These are phyloP conservation scores for Teunomyces aglyptinius DNA, from an alignment of 805 yeast species.

Conservation along the genomic window DNA sequence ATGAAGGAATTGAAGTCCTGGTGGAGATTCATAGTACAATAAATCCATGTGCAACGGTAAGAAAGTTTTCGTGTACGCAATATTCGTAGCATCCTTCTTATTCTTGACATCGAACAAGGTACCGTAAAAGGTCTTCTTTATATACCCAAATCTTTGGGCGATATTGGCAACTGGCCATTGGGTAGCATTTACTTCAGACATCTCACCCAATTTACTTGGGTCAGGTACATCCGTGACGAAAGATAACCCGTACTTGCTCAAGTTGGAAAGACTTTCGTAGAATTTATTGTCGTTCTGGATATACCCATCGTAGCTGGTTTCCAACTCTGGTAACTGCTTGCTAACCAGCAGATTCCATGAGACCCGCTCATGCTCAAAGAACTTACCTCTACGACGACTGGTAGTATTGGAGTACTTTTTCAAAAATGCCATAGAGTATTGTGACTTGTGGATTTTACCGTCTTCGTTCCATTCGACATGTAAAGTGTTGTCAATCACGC, in stretches of 20 bases:
- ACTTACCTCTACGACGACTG: slow-evolving; percentile 34
- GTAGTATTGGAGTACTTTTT: slow-evolving; percentile 36
- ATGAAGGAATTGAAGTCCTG: slow-evolving; percentile 73
- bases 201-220: slow-evolving; percentile 22
- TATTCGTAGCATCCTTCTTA: slow-evolving; percentile 52
- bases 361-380: slow-evolving; percentile 29
- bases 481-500: slow-evolving; percentile 31
- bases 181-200: slow-evolving; percentile 42
- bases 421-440: slow-evolving; percentile 48
- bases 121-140: slow-evolving; percentile 72
- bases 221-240: slow-evolving; percentile 55
- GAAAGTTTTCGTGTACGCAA: slow-evolving; percentile 63
- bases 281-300: slow-evolving; percentile 30
- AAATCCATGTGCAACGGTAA: slow-evolving; percentile 79
- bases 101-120: slow-evolving; percentile 63
- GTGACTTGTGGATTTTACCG: slow-evolving; percentile 24
- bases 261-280: slow-evolving; percentile 36
- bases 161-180: slow-evolving; percentile 40
- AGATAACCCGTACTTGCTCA: slow-evolving; percentile 57
- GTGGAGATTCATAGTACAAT: slow-evolving; percentile 75
- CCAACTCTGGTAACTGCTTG: slow-evolving; percentile 14
- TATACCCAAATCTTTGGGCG: slow-evolving; percentile 60
- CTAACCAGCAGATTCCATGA: slow-evolving; percentile 35
- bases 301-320: slow-evolving; percentile 37
- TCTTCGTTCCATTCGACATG: slow-evolving; percentile 39